Base-by-base conservation (phyloP, 441 rosid species). In the Cnidoscolus chayamansa region DNA sequence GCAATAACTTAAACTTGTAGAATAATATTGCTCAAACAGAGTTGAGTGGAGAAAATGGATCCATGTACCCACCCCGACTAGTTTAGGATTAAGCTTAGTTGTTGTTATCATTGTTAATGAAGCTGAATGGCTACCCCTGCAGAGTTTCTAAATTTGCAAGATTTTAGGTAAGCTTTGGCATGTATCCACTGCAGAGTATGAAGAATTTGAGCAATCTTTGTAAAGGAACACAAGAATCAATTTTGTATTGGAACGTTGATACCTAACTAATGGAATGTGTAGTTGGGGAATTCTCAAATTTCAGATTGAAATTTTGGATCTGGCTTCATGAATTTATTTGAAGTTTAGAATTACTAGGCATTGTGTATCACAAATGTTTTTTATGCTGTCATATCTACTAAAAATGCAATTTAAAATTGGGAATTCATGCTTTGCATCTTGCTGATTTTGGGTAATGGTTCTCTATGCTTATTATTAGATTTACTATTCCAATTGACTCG, bases 401-500 rank as follows among this genome's bases (percentile, higher is more conserved):
- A 25, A 50, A 61, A 12, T 67, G n/a, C 68, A 53, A 35, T 63
- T 31, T 37, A 68, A n/a, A 59, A 63, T 57, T 48, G 61, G 45
- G 49, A 48, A 72, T 40, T 7, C 8, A 0, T 31, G 59, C 48
- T 25, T 2, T 9, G 8, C 9, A 16, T 15, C 51, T 49, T 55
- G 31, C 55, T 68, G 31, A 55, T 60, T 10, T 62, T 48, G 1
- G 17, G 45, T 11, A 32, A 40, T 66, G 43, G 65, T 15, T 4
- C 9, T 20, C 45, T 17, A 53, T 57, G 5, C 17, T 10, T 57
- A 20, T 69, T 54, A 56, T 17, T 55, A 8, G 19, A 25, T 69
- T 45, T 25, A 54, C 6, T 40, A 72, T 25, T 32, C 50, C n/a
- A 47, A 76, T 66, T 63, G 31, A 74, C 17, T 72, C 93, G 99